phyloP scores from a whole-genome alignment of 805 yeast genomes.

The Nakazawaea anatomiae region DNA sequence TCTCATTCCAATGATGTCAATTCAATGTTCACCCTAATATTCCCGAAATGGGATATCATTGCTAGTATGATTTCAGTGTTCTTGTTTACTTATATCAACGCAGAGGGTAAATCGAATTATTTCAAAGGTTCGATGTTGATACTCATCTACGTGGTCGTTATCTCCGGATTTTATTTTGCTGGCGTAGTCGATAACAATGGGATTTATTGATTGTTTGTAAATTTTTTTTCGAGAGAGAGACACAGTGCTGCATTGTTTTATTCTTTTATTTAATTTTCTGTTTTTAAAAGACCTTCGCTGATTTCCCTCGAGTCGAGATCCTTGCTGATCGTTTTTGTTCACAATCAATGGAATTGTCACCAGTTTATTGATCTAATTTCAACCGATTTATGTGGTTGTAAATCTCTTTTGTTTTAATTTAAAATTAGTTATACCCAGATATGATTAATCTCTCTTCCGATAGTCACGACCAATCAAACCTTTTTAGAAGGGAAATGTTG shows the following conservation, averaged over 20 bases:
- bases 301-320: too few species aligned
- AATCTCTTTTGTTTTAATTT: too few species aligned
- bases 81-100: conserved; percentile 86
- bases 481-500: too few species aligned
- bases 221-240: background rate
- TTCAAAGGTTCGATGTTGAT: conserved; percentile 91
- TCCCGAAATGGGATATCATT: conserved; percentile 93
- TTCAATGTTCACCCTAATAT: conserved; percentile 70
- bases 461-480: too few species aligned
- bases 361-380: too few species aligned
- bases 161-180: conserved; percentile 76
- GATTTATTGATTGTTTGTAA: background rate
- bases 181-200: conserved; percentile 28
- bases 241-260: too few species aligned
- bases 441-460: too few species aligned
- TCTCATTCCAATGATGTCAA: conserved; percentile 25
- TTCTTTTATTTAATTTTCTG: background rate
- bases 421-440: too few species aligned
- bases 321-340: too few species aligned
- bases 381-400: too few species aligned
- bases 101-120: conserved; percentile 94
- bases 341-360: too few species aligned
- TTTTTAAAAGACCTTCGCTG: too few species aligned
- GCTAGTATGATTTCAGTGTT: conserved; percentile 83
- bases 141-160: conserved; percentile 66